These are phyloP conservation scores for Camellia japonica DNA, from an alignment of 148 eudicot species.

Conservation along the genomic window DNA sequence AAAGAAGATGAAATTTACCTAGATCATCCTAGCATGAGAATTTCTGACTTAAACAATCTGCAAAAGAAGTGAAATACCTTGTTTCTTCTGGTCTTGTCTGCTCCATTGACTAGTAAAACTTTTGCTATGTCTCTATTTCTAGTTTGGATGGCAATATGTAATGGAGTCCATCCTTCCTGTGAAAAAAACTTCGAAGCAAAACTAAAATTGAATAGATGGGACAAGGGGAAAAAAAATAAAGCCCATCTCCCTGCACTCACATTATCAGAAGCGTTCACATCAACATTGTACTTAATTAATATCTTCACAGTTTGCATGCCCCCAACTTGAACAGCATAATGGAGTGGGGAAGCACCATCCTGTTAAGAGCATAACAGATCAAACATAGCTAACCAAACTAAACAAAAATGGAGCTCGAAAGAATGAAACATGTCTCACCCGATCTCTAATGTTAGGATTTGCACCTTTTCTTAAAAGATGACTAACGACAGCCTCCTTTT, in stretches of 20 bases:
- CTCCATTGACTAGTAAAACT: slow-evolving; percentile 75
- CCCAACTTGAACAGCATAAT: slow-evolving; percentile 95
- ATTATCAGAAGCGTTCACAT: slow-evolving; percentile 68
- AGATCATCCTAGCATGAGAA: background rate
- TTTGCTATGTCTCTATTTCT: slow-evolving; percentile 86
- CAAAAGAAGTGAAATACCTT: slow-evolving; percentile 39
- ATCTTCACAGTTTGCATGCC: slow-evolving; percentile 93
- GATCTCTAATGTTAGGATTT: slow-evolving; percentile 68
- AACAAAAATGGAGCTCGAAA: slow-evolving; percentile 7
- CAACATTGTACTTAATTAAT: slow-evolving; percentile 72
- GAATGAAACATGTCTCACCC: slow-evolving; percentile 35
- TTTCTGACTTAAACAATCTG: background rate
- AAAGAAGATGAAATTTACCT: background rate
- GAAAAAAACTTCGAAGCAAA: slow-evolving; percentile 9
- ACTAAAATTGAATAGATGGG: slow-evolving; percentile 5
- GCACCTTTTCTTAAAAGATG: slow-evolving; percentile 96
- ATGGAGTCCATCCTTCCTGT: slow-evolving; percentile 97
- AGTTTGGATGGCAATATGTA: slow-evolving; percentile 88
- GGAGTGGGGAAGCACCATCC: slow-evolving; percentile 91
- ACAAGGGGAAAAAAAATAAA: slow-evolving; percentile 1
- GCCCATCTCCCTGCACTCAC: slow-evolving; percentile 34
- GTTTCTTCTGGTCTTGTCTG: slow-evolving; percentile 70
- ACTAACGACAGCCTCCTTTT: slow-evolving; percentile 87
- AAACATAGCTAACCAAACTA: background rate
- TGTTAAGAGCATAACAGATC: slow-evolving; percentile 21